Conservation (phyloP, 208 protist genomes). For the Trypanosoma avium region DNA sequence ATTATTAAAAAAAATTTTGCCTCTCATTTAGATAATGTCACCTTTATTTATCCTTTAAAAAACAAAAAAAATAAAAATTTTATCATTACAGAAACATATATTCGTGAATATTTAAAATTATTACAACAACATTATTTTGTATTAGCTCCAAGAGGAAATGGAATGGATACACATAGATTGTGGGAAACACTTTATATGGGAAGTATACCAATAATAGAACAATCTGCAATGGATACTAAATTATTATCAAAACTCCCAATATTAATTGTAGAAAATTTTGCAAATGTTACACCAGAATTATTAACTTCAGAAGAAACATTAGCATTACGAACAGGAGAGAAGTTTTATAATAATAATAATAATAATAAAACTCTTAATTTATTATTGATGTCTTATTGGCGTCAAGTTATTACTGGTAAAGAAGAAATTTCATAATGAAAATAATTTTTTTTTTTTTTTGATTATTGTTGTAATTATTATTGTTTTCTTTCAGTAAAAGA, state of each 20-base stretch:
- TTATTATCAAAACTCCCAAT: constrained; percentile 20
- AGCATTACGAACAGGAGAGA: not conserved
- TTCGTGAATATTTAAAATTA: not conserved
- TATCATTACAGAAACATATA: not conserved
- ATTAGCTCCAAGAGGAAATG: constrained; percentile 25
- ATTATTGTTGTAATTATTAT: not conserved
- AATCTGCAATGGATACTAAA: constrained; percentile 26
- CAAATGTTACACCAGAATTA: constrained; percentile 6
- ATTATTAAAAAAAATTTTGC: not conserved
- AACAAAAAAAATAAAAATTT: not conserved
- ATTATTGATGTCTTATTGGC: constrained; percentile 1
- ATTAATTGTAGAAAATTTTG: constrained; percentile 17
- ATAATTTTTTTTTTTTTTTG: not conserved
- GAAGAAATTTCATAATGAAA: not conserved
- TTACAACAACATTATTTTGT: constrained; percentile 11
- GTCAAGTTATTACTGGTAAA: not conserved
- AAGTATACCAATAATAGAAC: constrained; percentile 23
- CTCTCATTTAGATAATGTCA: not conserved
- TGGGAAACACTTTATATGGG: constrained; percentile 33
- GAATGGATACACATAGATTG: constrained; percentile 33
- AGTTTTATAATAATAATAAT: not conserved
- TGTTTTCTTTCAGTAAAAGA: not conserved
- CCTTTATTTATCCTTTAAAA: not conserved
- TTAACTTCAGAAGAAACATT: not conserved
- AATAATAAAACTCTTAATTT: too few species aligned